Conservation (phyloP, 2,329 filamentous ascomycete species). For the Aspergillus sp. region DNA sequence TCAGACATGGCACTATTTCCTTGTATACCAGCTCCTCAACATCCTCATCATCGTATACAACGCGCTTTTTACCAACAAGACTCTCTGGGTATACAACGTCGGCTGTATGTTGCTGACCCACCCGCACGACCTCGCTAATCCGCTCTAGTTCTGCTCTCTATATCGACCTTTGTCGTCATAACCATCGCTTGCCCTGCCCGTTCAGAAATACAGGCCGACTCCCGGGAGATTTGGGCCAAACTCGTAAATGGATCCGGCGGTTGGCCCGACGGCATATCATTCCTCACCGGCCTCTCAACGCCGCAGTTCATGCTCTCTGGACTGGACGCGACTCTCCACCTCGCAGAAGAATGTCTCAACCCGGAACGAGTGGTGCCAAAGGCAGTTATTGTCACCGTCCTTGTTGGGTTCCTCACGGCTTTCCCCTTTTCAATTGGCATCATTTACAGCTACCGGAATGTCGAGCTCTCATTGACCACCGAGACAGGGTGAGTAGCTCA, state of each 20-base stretch:
- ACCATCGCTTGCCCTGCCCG: slow-evolving; percentile 29
- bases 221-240: slow-evolving; percentile 22
- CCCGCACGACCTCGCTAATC: background rate
- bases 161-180: slow-evolving; percentile 26
- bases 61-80: slow-evolving; percentile 26
- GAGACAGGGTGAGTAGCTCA: slow-evolving; percentile 22
- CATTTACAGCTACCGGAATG: slow-evolving; percentile 25
- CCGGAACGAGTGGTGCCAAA: slow-evolving; percentile 29
- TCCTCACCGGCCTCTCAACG: slow-evolving; percentile 29
- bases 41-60: slow-evolving; percentile 24
- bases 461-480: slow-evolving; percentile 20
- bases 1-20: slow-evolving; percentile 28
- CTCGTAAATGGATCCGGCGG: slow-evolving; percentile 29
- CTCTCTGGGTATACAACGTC: slow-evolving; percentile 30
- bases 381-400: slow-evolving; percentile 26
- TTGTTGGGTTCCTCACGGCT: slow-evolving; percentile 27
- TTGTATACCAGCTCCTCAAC: slow-evolving; percentile 29
- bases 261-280: slow-evolving; percentile 31
- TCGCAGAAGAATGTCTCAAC: slow-evolving; percentile 31
- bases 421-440: slow-evolving; percentile 29
- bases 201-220: slow-evolving; percentile 21
- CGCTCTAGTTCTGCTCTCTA: slow-evolving; percentile 25
- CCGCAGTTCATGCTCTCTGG: slow-evolving; percentile 33
- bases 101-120: slow-evolving; percentile 21
- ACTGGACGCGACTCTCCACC: slow-evolving; percentile 29